phyloP scores from a whole-genome alignment of 169 alveolate species.

The Besnoitia besnoiti region DNA sequence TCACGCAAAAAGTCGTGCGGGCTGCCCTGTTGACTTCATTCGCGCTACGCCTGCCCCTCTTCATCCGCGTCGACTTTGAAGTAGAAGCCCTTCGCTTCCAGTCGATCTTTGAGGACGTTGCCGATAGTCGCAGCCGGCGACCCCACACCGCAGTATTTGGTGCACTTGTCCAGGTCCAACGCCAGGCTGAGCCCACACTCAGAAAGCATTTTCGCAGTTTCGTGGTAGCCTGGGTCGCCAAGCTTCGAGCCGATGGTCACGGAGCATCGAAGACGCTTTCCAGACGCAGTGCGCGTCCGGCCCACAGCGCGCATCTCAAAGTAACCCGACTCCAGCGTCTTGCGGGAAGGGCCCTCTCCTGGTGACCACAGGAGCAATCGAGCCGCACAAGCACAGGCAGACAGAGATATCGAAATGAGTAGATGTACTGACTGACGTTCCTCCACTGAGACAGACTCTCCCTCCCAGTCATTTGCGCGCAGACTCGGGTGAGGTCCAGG shows the following conservation, averaged over 20 bases:
- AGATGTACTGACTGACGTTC: no score
- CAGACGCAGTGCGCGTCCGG: background rate
- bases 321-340: constrained; percentile 32
- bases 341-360: constrained; percentile 55
- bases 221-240: constrained; percentile 67
- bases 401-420: no score
- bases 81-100: constrained; percentile 9
- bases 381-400: no score
- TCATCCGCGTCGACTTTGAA: background rate
- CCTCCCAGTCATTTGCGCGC: no score
- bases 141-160: background rate
- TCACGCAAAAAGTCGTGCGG: no score
- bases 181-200: constrained; percentile 56
- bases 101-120: constrained; percentile 28
- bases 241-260: constrained; percentile 7
- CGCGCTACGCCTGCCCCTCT: no score
- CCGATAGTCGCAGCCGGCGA: constrained; percentile 61
- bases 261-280: background rate
- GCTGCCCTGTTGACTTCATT: no score
- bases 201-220: constrained; percentile 55
- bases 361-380: background rate
- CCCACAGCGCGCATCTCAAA: constrained; percentile 35
- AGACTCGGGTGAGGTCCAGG: no score
- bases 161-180: background rate
- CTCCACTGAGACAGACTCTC: no score